A percentile compares a stretch with the other conserved stretches of the same genome.
Conservation (phyloP, 345 rosid species). For the Eucalyptus erythrocorys region DNA sequence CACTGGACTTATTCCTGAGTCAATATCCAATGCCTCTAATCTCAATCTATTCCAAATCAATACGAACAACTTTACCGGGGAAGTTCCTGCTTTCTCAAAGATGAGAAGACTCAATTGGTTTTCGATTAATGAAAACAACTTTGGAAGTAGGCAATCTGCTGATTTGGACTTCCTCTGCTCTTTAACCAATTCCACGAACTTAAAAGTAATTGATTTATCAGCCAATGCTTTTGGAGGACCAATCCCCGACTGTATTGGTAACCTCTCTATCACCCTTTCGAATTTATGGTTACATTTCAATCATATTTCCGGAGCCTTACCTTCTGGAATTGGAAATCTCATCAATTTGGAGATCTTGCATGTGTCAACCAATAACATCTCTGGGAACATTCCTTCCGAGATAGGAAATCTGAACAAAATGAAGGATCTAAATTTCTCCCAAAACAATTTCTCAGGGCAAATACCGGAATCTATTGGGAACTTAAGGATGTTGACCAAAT, state of each 20-base stretch:
- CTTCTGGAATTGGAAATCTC: not conserved
- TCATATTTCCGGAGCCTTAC: not conserved
- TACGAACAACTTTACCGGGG: rapidly evolving
- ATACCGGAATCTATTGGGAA: not conserved
- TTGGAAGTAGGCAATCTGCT: not conserved
- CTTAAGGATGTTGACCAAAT: not conserved
- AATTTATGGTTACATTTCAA: rapidly evolving
- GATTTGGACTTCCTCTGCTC: not conserved
- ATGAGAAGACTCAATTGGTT: not conserved
- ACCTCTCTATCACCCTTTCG: not conserved
- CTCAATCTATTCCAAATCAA: rapidly evolving
- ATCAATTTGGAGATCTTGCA: not conserved
- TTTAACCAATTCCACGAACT: not conserved
- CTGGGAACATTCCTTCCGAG: not conserved
- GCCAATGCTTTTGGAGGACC: not conserved
- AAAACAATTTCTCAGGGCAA: rapidly evolving
- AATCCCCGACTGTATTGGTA: not conserved
- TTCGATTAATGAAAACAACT: rapidly evolving
- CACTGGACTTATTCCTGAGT: not conserved
- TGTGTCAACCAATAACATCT: rapidly evolving
- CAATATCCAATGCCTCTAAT: not conserved
- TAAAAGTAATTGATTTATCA: rapidly evolving
- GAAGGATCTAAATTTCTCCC: rapidly evolving
- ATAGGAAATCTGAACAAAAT: not conserved
- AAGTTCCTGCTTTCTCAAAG: not conserved